Conservation (phyloP, 1,284 basidiomycete genomes). For the Psilocybe mexicana region DNA sequence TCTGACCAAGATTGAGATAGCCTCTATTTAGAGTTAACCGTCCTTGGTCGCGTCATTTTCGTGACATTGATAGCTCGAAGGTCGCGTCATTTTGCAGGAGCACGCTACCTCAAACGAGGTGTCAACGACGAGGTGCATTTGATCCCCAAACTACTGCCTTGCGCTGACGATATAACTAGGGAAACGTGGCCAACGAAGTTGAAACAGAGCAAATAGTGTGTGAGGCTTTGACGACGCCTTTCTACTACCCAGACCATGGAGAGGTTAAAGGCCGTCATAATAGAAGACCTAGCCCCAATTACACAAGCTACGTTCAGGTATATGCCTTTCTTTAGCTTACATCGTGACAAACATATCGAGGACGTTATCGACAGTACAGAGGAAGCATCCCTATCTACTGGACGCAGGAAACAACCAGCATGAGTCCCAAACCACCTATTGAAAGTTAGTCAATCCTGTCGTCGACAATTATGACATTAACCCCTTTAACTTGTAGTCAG, state of each 20-base stretch:
- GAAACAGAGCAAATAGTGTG: constrained; percentile 99
- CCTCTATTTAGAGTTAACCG: constrained; percentile 74
- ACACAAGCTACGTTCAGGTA: constrained; percentile 92
- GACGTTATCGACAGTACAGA: constrained; percentile 63
- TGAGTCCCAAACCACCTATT: constrained; percentile 92
- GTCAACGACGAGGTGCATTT: constrained; percentile 81
- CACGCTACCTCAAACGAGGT: constrained; percentile 93
- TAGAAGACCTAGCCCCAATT: constrained; percentile 76
- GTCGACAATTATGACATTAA: background rate
- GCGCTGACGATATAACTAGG: constrained; percentile 45
- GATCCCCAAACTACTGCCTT: background rate
- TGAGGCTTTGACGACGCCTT: constrained; percentile 90
- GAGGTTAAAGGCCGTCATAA: constrained; percentile 33
- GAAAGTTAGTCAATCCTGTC: constrained; percentile 65
- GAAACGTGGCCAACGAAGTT: constrained; percentile 98
- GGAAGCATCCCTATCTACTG: constrained; percentile 96
- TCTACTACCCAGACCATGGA: constrained; percentile 65
- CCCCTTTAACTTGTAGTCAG: constrained; percentile 60
- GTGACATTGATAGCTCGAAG: constrained; percentile 93
- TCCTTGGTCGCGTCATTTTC: constrained; percentile 89
- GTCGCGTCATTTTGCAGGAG: constrained; percentile 95
- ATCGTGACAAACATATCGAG: constrained; percentile 1
- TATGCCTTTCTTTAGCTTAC: constrained; percentile 8
- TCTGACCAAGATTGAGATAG: background rate
- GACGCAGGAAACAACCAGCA: constrained; percentile 92